Base-by-base conservation (phyloP, 257 asterid species). In the Solanum bukasovii region DNA sequence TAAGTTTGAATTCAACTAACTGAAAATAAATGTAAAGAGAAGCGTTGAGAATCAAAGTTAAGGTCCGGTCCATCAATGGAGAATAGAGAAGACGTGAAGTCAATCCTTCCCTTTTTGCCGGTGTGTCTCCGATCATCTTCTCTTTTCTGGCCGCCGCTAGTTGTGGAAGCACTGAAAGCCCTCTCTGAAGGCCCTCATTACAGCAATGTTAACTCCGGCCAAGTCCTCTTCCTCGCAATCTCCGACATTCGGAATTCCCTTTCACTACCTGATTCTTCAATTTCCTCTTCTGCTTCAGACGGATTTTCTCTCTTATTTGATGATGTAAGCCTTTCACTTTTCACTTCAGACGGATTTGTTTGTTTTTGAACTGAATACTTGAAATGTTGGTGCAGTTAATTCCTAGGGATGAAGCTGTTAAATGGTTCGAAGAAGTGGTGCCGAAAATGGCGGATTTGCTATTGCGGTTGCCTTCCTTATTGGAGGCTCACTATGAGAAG, bases 301-400 rank as follows among this genome's bases (percentile, higher is more conserved):
- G 99, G 98, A 42, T 89, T 92, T 86, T 83, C 95, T 23, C 92
- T 94, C 88, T 96, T 93, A 94, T 95, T 96, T 67, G 98, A 96
- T 87, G 96, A 94, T 84, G 99, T 96, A 87, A 91, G 13, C 18
- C 38, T 18, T 83, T 61, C 13, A 71, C 23, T 61, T 42, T 42
- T 73, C 6, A 33, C 65, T 18, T 27, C 13, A 27, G 61, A 49
- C 8, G 61, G 61, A 49, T 20, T 73, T 27, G 18, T 56, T 29
- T 67, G n/a, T 86, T 23, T 35, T 63, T 18, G 6, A 42, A 40
- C 20, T 63, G 72, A 63, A 33, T 86, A 5, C 86, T 70, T 3
- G 14, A 12, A 33, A 83, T 59, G 70, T 25, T 74, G 46, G 75
- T 83, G 33, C 90, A 96, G 99, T 91, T 96, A 92, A 92, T 95